Conservation (phyloP, 1,139 yeast genomes). For the Eremothecium coryli region DNA sequence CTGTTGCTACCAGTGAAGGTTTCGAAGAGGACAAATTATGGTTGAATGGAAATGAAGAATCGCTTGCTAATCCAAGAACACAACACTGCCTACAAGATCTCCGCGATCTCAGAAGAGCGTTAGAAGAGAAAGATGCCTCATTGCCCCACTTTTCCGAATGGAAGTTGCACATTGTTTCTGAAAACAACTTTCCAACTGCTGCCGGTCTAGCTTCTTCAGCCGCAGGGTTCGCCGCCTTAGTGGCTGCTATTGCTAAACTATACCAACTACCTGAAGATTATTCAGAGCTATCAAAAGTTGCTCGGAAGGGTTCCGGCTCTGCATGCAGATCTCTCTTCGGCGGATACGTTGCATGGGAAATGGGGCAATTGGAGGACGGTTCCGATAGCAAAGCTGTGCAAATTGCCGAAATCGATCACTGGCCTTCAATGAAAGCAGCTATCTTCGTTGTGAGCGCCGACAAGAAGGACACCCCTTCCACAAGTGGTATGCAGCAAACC, state of each 20-base stretch:
- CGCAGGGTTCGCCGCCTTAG: conserved; percentile 96
- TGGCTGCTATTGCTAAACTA: conserved; percentile 73
- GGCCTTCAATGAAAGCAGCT: conserved; percentile 91
- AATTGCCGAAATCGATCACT: conserved; percentile 72
- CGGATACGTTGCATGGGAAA: conserved; percentile 98
- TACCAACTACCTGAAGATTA: conserved; percentile 71
- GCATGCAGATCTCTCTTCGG: conserved; percentile 96
- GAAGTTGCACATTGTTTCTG: conserved; percentile 76
- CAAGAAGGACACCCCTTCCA: conserved; percentile 90
- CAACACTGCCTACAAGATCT: conserved; percentile 73
- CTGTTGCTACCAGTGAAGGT: conserved; percentile 59
- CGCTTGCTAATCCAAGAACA: conserved; percentile 59
- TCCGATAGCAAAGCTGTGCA: conserved; percentile 88
- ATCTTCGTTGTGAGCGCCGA: conserved; percentile 87
- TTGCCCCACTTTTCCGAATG: conserved; percentile 56
- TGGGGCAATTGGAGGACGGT: conserved; percentile 71
- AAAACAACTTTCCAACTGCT: conserved; percentile 97
- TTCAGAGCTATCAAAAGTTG: conserved; percentile 83
- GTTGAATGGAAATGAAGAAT: conserved; percentile 72
- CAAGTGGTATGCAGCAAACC: conserved; percentile 93
- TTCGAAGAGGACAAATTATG: conserved; percentile 63
- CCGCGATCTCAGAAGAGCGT: conserved; percentile 50
- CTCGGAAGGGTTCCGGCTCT: conserved; percentile 96
- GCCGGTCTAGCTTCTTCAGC: conserved; percentile 98
- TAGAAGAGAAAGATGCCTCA: conserved; percentile 42